Percentiles rank a stretch among this genome's conserved stretches.
phyloP scores from a whole-genome alignment of 2,329 filamentous ascomycete genomes.

The Fusarium keratoplasticum region DNA sequence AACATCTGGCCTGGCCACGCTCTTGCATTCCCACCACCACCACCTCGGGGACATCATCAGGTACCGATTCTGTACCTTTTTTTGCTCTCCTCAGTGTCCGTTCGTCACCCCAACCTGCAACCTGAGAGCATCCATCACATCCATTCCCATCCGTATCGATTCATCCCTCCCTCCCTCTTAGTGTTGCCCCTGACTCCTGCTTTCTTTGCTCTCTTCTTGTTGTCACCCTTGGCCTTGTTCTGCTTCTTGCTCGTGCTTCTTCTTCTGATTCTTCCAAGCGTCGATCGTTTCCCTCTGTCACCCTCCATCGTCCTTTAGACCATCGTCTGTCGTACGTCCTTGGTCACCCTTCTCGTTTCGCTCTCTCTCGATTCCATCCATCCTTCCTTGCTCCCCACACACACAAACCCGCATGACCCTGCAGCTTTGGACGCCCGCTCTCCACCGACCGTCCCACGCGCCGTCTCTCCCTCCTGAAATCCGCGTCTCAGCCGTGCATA shows the following conservation, averaged over 20 bases:
- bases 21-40: conserved; percentile 28
- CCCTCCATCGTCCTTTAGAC: background rate
- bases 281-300: conserved; percentile 17
- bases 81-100: background rate
- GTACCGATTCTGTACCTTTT: conserved; percentile 18
- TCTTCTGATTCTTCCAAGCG: conserved; percentile 10
- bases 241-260: conserved; percentile 1
- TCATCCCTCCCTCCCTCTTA: conserved; percentile 11
- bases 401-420: conserved; percentile 39
- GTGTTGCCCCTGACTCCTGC: conserved; percentile 35
- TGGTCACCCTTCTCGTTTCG: conserved; percentile 29
- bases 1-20: conserved; percentile 19
- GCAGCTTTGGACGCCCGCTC: conserved; percentile 38
- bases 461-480: conserved; percentile 46
- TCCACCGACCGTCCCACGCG: conserved; percentile 46
- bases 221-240: background rate
- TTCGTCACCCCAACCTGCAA: background rate
- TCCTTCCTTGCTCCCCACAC: conserved; percentile 15
- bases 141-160: conserved; percentile 2
- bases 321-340: conserved; percentile 13
- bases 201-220: conserved; percentile 4
- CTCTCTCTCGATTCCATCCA: conserved; percentile 12
- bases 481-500: conserved; percentile 48
- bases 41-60: conserved; percentile 22
- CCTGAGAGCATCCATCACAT: conserved; percentile 14